Percentiles rank a stretch among this genome's conserved stretches.
Conservation (phyloP, 192 early-diverging fungal species). For the Pecoramyces ruminantium region DNA sequence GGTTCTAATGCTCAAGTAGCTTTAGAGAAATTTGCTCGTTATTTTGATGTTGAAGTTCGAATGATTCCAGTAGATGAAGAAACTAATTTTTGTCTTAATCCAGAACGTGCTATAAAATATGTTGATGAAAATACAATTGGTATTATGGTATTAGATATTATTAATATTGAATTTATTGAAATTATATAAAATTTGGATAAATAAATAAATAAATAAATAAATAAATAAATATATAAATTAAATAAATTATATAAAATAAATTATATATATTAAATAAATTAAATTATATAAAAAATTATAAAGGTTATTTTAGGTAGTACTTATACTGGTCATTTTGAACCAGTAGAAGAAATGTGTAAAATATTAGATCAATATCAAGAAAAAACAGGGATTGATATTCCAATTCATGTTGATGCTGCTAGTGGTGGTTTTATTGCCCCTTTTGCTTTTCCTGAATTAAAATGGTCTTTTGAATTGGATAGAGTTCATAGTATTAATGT, state of each 20-base stretch:
- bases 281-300: too few species aligned
- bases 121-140: constrained; percentile 80
- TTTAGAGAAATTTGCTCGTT: constrained; percentile 50
- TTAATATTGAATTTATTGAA: too few species aligned
- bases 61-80: constrained; percentile 35
- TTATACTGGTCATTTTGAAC: constrained; percentile 74
- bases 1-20: constrained; percentile 60
- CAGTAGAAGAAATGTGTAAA: constrained; percentile 39
- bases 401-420: constrained; percentile 75
- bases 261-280: too few species aligned
- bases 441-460: constrained; percentile 53
- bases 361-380: constrained; percentile 39
- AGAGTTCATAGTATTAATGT: constrained; percentile 66
- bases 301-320: constrained; percentile 54
- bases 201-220: too few species aligned
- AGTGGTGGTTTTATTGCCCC: constrained; percentile 76
- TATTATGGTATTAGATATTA: constrained; percentile 11
- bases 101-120: constrained; percentile 42
- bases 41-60: constrained; percentile 61
- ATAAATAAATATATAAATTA: too few species aligned
- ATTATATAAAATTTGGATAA: too few species aligned
- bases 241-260: too few species aligned
- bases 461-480: constrained; percentile 51
- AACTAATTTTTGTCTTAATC: constrained; percentile 31
- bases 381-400: constrained; percentile 46